Evolutionary conservation across 139 green algal genomes (phyloP).

Genomic region (Monoraphidium neglectum): DNA sequence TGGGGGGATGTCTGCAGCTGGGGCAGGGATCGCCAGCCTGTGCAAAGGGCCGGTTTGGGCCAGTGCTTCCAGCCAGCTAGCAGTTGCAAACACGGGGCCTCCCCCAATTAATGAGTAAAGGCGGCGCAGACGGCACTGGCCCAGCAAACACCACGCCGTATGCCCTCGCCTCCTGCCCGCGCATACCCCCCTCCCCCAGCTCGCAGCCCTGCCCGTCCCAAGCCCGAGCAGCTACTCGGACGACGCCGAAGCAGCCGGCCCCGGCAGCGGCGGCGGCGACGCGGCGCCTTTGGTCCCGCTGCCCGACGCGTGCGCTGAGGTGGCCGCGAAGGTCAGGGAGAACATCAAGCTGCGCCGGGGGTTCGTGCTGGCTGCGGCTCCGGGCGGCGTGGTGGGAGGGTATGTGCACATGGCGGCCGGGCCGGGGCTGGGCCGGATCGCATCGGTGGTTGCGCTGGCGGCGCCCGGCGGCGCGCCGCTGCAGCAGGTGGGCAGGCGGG

Average conservation of each 20-base stretch:
- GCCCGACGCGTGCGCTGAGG: conserved; percentile 52
- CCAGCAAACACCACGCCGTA: background rate
- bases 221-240: background rate
- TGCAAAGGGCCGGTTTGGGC: no score
- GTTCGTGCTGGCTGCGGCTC: conserved; percentile 31
- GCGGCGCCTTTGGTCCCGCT: conserved; percentile 24
- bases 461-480: conserved; percentile 65
- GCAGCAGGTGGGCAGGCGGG: conserved; percentile 73
- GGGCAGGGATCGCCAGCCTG: background rate
- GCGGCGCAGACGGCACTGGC: no score
- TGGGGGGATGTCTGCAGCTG: background rate
- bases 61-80: no score
- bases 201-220: background rate
- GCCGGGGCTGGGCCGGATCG: conserved; percentile 62
- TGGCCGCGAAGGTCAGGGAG: conserved; percentile 75
- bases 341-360: conserved; percentile 81
- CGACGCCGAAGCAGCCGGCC: background rate
- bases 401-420: conserved; percentile 68
- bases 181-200: background rate
- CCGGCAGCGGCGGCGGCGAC: background rate
- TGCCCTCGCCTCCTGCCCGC: background rate
- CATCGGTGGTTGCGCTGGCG: conserved; percentile 26
- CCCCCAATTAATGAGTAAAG: no score
- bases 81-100: no score
- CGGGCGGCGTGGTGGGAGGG: conserved; percentile 42